These are phyloP conservation scores for Calonectria hawksworthii DNA, from an alignment of 2,329 filamentous ascomycete species.

Conservation along the genomic window DNA sequence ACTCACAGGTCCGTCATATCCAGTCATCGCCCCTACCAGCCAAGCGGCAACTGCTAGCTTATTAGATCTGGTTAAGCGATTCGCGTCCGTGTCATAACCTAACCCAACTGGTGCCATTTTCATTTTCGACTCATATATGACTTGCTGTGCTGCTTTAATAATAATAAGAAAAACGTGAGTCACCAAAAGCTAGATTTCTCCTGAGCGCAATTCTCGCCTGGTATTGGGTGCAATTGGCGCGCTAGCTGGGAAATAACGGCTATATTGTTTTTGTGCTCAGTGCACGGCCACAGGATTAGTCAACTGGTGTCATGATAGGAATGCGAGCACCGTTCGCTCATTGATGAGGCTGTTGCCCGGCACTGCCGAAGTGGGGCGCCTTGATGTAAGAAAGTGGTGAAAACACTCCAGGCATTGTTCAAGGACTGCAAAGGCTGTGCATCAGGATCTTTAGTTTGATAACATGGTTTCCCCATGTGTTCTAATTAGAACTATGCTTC, in stretches of 20 bases:
- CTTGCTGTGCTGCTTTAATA: not conserved
- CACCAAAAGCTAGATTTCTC: not conserved
- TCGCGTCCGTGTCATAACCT: constrained; percentile 18
- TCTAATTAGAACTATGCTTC: not conserved
- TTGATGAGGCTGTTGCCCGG: not conserved
- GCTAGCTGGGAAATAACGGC: not conserved
- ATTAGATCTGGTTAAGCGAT: not conserved
- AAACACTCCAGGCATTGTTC: not conserved
- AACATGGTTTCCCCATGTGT: not conserved
- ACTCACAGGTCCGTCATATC: constrained; percentile 22
- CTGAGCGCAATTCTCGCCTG: not conserved
- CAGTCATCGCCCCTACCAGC: not conserved
- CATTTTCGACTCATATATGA: constrained; percentile 1
- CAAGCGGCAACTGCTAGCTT: not conserved
- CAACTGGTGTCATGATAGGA: not conserved
- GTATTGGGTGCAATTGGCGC: not conserved
- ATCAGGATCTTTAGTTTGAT: not conserved
- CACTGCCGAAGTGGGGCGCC: not conserved
- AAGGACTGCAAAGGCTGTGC: not conserved
- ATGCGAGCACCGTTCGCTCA: not conserved
- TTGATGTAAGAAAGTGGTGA: not conserved
- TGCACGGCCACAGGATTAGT: not conserved
- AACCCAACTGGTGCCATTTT: not conserved
- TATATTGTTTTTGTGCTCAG: not conserved
- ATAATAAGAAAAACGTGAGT: not conserved